Evolutionary conservation across 2,329 filamentous ascomycete genomes (phyloP).

Genomic region (Colletotrichum sp.): DNA sequence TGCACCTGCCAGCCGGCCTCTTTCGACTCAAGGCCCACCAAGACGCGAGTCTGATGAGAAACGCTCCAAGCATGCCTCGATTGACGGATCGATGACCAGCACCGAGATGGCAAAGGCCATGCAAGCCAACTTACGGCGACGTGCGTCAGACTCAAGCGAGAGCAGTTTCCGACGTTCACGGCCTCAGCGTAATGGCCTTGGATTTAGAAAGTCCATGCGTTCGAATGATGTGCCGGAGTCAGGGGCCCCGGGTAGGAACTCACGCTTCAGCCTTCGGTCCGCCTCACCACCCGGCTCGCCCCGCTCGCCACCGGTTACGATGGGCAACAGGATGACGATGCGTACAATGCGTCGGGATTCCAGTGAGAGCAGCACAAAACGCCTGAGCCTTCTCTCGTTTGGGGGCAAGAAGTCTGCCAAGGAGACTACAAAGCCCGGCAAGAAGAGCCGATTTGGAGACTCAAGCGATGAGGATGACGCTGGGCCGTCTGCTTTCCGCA

Average conservation of each 20-base stretch:
- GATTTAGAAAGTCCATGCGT: slow-evolving; percentile 79
- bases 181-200: slow-evolving; percentile 53
- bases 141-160: slow-evolving; percentile 70
- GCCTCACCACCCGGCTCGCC: slow-evolving; percentile 69
- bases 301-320: slow-evolving; percentile 43
- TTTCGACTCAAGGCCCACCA: slow-evolving; percentile 8
- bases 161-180: slow-evolving; percentile 81
- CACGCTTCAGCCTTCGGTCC: slow-evolving; percentile 71
- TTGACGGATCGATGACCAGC: slow-evolving; percentile 16
- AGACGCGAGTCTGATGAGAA: neutral
- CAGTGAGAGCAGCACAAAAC: slow-evolving; percentile 38
- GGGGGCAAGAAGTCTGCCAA: slow-evolving; percentile 37
- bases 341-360: slow-evolving; percentile 45
- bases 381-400: slow-evolving; percentile 48
- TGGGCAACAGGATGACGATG: slow-evolving; percentile 49
- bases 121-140: slow-evolving; percentile 51
- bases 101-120: slow-evolving; percentile 19
- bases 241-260: neutral
- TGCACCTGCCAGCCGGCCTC: neutral
- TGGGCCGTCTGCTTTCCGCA: slow-evolving; percentile 45
- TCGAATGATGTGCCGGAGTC: slow-evolving; percentile 48
- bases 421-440: slow-evolving; percentile 37
- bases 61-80: neutral
- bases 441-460: slow-evolving; percentile 63
- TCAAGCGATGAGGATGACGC: slow-evolving; percentile 66